These are phyloP conservation scores for Pseudopyrenochaeta lycopersici DNA, from an alignment of 2,329 filamentous ascomycete species.

Conservation along the genomic window DNA sequence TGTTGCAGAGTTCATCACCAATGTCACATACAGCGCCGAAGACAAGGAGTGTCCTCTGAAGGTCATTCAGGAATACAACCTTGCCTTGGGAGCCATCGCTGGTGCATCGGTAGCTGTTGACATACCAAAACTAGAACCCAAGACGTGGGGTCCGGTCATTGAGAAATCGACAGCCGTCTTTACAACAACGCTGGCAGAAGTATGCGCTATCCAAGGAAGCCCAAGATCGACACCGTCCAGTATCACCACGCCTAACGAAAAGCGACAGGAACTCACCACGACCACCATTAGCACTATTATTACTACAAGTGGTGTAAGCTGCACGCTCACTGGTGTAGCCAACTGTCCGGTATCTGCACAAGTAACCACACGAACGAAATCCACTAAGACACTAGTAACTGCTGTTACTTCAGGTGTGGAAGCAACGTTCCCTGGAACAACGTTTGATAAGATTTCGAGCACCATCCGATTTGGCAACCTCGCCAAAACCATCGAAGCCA, in stretches of 20 bases:
- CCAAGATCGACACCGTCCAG: conserved; percentile 4
- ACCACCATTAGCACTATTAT: conserved; percentile 54
- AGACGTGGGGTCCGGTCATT: conserved; percentile 62
- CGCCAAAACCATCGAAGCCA: conserved; percentile 48
- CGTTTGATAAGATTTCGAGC: conserved; percentile 39
- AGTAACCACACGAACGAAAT: conserved; percentile 50
- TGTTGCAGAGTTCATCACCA: conserved; percentile 64
- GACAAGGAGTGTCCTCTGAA: conserved; percentile 55
- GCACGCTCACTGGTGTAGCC: conserved; percentile 52
- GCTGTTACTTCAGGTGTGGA: conserved; percentile 39
- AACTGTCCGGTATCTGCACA: conserved; percentile 64
- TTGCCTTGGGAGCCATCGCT: conserved; percentile 64
- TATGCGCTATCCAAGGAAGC: conserved; percentile 50
- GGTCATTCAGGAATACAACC: conserved; percentile 59
- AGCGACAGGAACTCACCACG: conserved; percentile 44
- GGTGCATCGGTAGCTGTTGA: conserved; percentile 61
- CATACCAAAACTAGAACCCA: conserved; percentile 1
- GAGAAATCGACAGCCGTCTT: conserved; percentile 61
- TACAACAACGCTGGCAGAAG: conserved; percentile 60
- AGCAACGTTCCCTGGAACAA: conserved; percentile 54
- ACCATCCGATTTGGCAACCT: conserved; percentile 55
- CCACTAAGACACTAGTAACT: conserved; percentile 53
- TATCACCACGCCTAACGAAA: conserved; percentile 7
- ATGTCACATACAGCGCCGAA: conserved; percentile 54
- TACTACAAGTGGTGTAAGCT: conserved; percentile 58